Base-by-base conservation (phyloP, 441 rosid species). In the Theobroma grandiflorum region DNA sequence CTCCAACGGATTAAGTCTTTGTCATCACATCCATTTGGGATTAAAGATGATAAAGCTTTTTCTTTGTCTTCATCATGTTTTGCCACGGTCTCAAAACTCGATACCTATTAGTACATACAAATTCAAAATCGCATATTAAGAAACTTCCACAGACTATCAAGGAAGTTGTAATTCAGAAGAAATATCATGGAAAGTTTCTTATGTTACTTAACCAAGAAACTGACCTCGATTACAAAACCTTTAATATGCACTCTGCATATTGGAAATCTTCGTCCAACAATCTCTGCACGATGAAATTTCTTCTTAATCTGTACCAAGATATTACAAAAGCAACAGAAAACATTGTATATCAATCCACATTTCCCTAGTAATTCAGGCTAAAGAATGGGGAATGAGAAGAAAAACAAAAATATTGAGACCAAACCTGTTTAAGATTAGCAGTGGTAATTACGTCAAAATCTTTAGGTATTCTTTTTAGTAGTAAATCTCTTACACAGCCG, bases 381-480 rank as follows among this genome's bases (percentile, higher is more conserved):
- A 40, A 62, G 16, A 72, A 22, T 11, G 6, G 65, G 47, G 53
- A 42, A 57, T n/a, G 65, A 58, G 72, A 52, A 62, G 33, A 58
- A 65, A 43, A 82, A 8, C 50, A 80, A 57, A 33, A 40, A 42
- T 53, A 33, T 18, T 22, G 50, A n/a, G 10, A 72, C 3, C 47
- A 73, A 76, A 97, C 99, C 99, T 95, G 85, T 66, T 79, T 76
- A 82, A 95, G 98, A 22, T 69, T 82, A 45, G 99, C 99, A 4
- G 98, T 90, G 75, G 99, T 97, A 90, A 95, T 89, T 69, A 97
- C 92, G 86, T 97, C 99, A 85, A 88, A 95, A 86, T 95, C 99
- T 88, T 95, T 97, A 42, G 99, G 99, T 52, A 80, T 81, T 85
- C 86, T 91, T 14, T 91, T 84, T 31, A 97, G 86, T 78, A 97